Evolutionary conservation across 352 stramenopile species (phyloP), one percentile per base, ranked within the genome.

Genomic region (Pythium guiyangense): DNA sequence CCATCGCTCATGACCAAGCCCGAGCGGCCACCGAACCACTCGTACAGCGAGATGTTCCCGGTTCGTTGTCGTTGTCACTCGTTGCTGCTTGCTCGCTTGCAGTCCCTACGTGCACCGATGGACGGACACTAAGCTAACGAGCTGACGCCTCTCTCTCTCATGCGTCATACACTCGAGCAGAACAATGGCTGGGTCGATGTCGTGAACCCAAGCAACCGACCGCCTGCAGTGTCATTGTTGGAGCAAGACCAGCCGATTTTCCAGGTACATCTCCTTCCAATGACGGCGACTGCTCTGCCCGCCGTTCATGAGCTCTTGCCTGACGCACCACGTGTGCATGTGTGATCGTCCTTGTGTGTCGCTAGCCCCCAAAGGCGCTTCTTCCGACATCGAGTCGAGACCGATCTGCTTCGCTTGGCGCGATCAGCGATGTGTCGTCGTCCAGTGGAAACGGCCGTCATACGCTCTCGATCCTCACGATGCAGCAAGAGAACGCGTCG

Each of bases 161-260:
- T 37, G 31, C 31, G 12, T 37, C 31, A 37, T 22, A 22, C 31
- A 37, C 31, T 3, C 12, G 31, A 37, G 14, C 44, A 90, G 82
- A 73, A 67, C 18, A 86, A 92, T 45, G 80, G 78, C 14, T 92
- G 83, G 83, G 62, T 88, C 14, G 80, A 92, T 40, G 57, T 87
- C 22, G 46, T 78, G 11, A 69, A 77, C 39, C 72, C 64, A 9
- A 66, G 14, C 43, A 66, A 56, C 27, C 53, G 35, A 10, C 40
- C 57, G 29, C n/a, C 59, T 42, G 17, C 34, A 17, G 34, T 17
- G 25, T 27, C 39, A 5, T 14, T 25, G 10, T 26, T 8, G 1
- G 53, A 54, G 9, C 60, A 58, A 43, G 39, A 57, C 1, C 47
- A 61, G 2, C 26, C 29, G 14, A 15, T 26, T 20, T 50, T 54